Evolutionary conservation across 2,329 filamentous ascomycete genomes (phyloP).

Genomic region (Aspergillus quadrilineatus): DNA sequence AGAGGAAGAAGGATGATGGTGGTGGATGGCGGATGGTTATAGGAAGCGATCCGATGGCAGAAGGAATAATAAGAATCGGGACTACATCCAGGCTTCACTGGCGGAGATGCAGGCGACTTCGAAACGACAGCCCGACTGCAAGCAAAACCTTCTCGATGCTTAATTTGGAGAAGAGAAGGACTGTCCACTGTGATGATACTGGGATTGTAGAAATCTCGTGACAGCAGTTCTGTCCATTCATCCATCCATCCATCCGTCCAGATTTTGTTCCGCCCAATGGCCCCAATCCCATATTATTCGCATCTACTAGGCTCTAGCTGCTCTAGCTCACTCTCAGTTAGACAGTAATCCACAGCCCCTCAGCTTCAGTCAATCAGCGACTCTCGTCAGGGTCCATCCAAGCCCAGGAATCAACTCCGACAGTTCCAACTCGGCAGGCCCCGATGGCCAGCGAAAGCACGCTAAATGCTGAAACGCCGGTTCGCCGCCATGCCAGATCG

Average conservation of each 20-base stretch:
- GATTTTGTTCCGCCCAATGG: not conserved
- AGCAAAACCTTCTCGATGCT: constrained; percentile 8
- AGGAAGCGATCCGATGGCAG: constrained; percentile 1
- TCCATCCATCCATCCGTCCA: constrained; percentile 3
- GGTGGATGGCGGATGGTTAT: not conserved
- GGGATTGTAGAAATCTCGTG: not conserved
- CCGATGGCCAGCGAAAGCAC: constrained; percentile 18
- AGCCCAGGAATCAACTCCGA: constrained; percentile 27
- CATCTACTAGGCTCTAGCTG: not conserved
- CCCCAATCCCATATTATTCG: not conserved
- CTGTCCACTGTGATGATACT: not conserved
- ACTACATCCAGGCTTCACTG: constrained; percentile 12
- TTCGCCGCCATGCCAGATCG: constrained; percentile 21
- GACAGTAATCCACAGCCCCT: not conserved
- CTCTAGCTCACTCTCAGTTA: not conserved
- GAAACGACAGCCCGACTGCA: constrained; percentile 2
- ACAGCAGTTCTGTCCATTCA: not conserved
- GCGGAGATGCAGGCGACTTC: constrained; percentile 12
- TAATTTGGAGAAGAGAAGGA: not conserved
- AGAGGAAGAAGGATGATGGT: not conserved
- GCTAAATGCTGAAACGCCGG: constrained; percentile 21
- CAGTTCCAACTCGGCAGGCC: constrained; percentile 24
- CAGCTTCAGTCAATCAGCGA: constrained; percentile 13
- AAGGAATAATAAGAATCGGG: constrained; percentile 15
- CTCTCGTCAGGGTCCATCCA: constrained; percentile 27